Base-by-base conservation (phyloP, 2,329 filamentous ascomycete species). In the Hypoxylon sp. region DNA sequence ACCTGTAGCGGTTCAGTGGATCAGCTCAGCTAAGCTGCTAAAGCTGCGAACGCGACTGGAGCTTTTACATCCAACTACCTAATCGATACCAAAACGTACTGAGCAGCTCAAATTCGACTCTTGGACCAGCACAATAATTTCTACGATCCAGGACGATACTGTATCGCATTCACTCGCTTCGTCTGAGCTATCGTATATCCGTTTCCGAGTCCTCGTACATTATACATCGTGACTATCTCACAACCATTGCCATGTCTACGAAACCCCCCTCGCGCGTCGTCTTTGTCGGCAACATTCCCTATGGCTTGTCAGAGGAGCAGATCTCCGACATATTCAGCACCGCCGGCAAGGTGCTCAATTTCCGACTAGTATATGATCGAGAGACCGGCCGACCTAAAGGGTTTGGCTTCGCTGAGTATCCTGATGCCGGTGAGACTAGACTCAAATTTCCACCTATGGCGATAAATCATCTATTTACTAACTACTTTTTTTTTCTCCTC, bases 321-420 rank as follows among this genome's bases (percentile, higher is more conserved):
- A 97, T 99, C 69, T 89, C 89, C 72, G 91, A 97, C 68, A 96
- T 96, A 60, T 96, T 98, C 75, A 91, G 88, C 72, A 89, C 90
- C 64, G 92, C 91, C 49, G 95, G 95, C 56, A 91, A 93, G 65
- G 94, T 98, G 1, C 82, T 96, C 57, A 94, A 90, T 73, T 98
- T 98, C 74, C 87, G 94, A 48, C 83, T 98, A 45, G 94, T 98
- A 64, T 96, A 97, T 76, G 96, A 98, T 78, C 90, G 92, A 49
- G 94, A 98, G 71, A 97, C 93, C 2, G 93, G 94, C 37, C 88
- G 92, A 54, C 93, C 95, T 0, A 98, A 97, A 75, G 95, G 95
- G 15, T 99, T 97, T 73, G 95, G 95, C 29, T 99, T 98, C 70
- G 91, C 93, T 70, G 94, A 98, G 74, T 99, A 96, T 72, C 90